Evolutionary conservation across 2,329 filamentous ascomycete species (phyloP).

Genomic region (Pseudogymnoascus sp.): DNA sequence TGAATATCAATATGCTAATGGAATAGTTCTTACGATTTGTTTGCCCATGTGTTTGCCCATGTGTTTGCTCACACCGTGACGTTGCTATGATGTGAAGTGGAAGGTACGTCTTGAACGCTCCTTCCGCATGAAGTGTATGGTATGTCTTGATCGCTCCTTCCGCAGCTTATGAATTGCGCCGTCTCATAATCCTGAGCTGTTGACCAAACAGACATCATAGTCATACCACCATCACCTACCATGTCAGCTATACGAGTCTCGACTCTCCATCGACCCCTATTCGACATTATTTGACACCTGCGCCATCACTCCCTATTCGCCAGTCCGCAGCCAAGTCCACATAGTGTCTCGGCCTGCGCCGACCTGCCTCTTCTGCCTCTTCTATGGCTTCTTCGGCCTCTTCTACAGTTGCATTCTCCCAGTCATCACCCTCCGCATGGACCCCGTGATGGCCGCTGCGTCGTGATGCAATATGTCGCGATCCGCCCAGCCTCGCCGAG

Average conservation of each 20-base stretch:
- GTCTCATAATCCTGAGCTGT: not conserved
- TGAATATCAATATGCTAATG: conserved; percentile 4
- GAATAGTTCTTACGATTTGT: not conserved
- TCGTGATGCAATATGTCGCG: conserved; percentile 6
- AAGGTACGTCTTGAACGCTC: not conserved
- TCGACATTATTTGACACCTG: not conserved
- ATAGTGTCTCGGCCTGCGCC: not conserved
- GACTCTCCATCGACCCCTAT: not conserved
- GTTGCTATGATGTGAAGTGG: not conserved
- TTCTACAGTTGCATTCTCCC: not conserved
- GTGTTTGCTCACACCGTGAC: not conserved
- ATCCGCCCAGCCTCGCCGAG: conserved; percentile 1
- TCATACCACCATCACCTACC: not conserved
- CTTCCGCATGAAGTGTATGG: not conserved
- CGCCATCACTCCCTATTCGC: not conserved
- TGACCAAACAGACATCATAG: not conserved
- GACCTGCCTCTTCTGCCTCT: not conserved
- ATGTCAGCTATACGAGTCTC: not conserved
- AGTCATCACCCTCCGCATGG: not conserved
- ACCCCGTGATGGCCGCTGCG: not conserved
- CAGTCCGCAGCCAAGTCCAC: not conserved
- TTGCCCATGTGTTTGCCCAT: not conserved
- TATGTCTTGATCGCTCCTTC: not conserved
- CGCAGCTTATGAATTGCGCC: not conserved
- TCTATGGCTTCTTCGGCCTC: not conserved